A percentile compares a stretch with the other conserved stretches of the same genome.
These are phyloP conservation scores for Diplogelasinospora grovesii DNA, from an alignment of 495 filamentous ascomycete species.

Conservation along the genomic window DNA sequence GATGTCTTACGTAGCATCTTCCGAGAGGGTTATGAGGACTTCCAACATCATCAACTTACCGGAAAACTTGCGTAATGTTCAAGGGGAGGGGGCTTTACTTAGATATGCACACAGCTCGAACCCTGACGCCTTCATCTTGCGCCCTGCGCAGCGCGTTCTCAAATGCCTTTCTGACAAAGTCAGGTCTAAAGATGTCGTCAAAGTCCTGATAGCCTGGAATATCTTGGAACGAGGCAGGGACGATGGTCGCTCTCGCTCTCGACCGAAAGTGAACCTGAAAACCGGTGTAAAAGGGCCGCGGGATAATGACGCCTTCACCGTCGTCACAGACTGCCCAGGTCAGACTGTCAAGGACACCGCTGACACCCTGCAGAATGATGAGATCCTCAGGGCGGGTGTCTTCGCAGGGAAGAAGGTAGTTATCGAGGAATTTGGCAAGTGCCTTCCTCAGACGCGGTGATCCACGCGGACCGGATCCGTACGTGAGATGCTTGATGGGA, in stretches of 20 bases:
- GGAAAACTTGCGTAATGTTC: no score
- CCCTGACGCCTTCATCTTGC: conserved; percentile 17
- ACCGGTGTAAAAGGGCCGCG: conserved; percentile 23
- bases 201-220: conserved; percentile 31
- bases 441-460: conserved; percentile 20
- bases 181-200: conserved; percentile 34
- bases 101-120: no score
- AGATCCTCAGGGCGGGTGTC: conserved; percentile 16
- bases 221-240: conserved; percentile 34
- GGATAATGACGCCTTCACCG: conserved; percentile 27
- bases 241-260: conserved; percentile 23
- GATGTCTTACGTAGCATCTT: no score
- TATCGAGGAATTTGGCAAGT: conserved; percentile 22
- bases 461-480: conserved; percentile 21
- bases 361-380: conserved; percentile 21
- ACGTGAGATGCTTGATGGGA: conserved; percentile 21
- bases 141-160: conserved; percentile 30
- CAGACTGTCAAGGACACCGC: conserved; percentile 21
- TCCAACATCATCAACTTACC: no score
- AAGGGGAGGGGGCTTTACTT: no score
- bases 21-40: no score
- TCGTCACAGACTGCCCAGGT: conserved; percentile 23
- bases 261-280: conserved; percentile 15
- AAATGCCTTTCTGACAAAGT: conserved; percentile 3
- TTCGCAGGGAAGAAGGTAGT: conserved; percentile 13